Evolutionary conservation across 306 rosid species (phyloP).

Genomic region (Pyrus betulifolia): DNA sequence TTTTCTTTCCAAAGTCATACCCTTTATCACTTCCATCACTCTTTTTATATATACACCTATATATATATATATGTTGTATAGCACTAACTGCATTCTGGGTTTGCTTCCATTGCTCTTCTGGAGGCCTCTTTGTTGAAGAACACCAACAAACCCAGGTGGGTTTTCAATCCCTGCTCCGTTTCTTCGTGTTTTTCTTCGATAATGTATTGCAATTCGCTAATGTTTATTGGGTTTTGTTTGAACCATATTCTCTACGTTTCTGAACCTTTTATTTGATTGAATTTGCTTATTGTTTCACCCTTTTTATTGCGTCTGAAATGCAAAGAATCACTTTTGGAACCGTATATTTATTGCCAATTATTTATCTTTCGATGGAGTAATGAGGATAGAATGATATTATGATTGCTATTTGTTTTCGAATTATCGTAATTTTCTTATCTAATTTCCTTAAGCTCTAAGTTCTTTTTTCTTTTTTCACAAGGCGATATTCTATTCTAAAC

Average conservation of each 20-base stretch:
- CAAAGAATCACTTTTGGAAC: neutral
- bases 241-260: neutral
- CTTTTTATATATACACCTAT: neutral
- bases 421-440: neutral
- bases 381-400: neutral
- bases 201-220: neutral
- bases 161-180: neutral
- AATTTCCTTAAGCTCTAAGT: neutral
- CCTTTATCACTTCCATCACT: neutral
- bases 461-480: neutral
- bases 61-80: neutral
- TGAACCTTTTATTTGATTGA: neutral
- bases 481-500: neutral
- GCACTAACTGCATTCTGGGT: slow-evolving; percentile 18
- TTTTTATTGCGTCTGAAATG: neutral
- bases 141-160: slow-evolving; percentile 9
- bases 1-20: slow-evolving; percentile 19
- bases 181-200: neutral
- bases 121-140: slow-evolving; percentile 3
- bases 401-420: neutral
- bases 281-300: neutral
- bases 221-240: neutral
- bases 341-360: neutral
- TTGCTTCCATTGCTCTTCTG: slow-evolving; percentile 8
- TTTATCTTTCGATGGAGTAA: neutral